These are phyloP conservation scores for Candida loeiensis DNA, from an alignment of 805 yeast genomes.

Conservation along the genomic window DNA sequence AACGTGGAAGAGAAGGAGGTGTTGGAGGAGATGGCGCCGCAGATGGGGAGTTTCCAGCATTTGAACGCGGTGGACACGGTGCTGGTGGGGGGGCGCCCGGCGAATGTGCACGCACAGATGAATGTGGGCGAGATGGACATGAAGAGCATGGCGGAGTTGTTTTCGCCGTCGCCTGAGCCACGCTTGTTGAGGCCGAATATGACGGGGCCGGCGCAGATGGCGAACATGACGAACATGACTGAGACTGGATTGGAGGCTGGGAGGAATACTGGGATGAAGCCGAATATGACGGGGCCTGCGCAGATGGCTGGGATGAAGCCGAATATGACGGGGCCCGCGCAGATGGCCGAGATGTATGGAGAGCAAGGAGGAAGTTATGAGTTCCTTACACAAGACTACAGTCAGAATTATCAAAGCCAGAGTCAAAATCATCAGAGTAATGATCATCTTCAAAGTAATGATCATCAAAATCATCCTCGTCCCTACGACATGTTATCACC, in stretches of 20 bases:
- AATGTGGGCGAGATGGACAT: no score
- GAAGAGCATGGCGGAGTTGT: conserved; percentile 33
- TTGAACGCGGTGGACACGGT: conserved; percentile 74
- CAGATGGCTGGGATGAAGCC: conserved; percentile 37
- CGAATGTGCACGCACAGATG: conserved; percentile 50
- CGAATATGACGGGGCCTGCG: conserved; percentile 45
- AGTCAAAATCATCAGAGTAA: no score
- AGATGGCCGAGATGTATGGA: conserved; percentile 33
- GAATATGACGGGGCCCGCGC: conserved; percentile 45
- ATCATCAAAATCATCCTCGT: no score
- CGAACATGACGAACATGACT: conserved; percentile 39
- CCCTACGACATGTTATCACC: no score
- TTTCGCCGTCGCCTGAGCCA: conserved; percentile 22
- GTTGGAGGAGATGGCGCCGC: conserved; percentile 69
- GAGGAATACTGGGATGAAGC: conserved; percentile 26
- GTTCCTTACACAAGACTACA: no score
- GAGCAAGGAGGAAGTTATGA: no score
- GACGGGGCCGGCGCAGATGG: conserved; percentile 47
- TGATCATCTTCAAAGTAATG: no score
- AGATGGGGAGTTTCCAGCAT: conserved; percentile 60
- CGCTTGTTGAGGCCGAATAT: conserved; percentile 37
- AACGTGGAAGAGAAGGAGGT: conserved; percentile 63
- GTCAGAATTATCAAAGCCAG: no score
- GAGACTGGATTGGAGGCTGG: conserved; percentile 42
- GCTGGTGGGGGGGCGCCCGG: conserved; percentile 65